Base-by-base conservation (phyloP, 108 stramenopile genomes). In the Cyclostephanos tholiformis region DNA sequence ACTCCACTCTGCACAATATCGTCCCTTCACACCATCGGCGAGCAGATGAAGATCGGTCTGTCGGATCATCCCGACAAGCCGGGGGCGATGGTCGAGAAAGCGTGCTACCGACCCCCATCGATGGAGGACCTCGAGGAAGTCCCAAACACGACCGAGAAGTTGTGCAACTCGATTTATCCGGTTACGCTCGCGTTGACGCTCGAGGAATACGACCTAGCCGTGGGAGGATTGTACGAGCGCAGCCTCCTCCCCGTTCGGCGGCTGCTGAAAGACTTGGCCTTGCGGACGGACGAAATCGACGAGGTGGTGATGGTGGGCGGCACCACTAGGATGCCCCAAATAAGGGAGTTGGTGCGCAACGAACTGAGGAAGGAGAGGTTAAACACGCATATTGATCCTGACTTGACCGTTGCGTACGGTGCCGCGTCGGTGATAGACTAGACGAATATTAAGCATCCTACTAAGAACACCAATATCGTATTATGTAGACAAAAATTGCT, bases 261-360 rank as follows among this genome's bases (percentile, higher is more conserved):
- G 29, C 65, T 97, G 38, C 80, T 98, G 3, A 67, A 89, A n/a
- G 89, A 97, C 62, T 76, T 97, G 68, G 83, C 87, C n/a, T 68
- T 98, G 22, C 44, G 41, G 27, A 63, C 69, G 12, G 80, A 86
- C 14, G 98, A 98, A 32, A 93, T 99, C 62, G 95, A 99, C 75
- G 98, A 99, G 77, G 95, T 98, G 46, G 98, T 99, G 32, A 93
- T 98, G 96, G 98, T 99, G 23, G 98, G 98, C 46, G 98, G 98
- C 2, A 97, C 95, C 25, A 97, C 94, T 10, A 77, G 91, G 59
- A 97, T 97, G 95, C 97, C 97, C 22, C 87, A 91, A 76, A 88
- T 98, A 53, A 86, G 97, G 62, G 82, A 87, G 35, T 61, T 97
- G 29, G 94, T 98, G n/a, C 80, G 79, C 26, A 59, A 75, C 17